Evolutionary conservation across 1,139 yeast genomes (phyloP).

Genomic region (Hemisphaericaspora subhashii): DNA sequence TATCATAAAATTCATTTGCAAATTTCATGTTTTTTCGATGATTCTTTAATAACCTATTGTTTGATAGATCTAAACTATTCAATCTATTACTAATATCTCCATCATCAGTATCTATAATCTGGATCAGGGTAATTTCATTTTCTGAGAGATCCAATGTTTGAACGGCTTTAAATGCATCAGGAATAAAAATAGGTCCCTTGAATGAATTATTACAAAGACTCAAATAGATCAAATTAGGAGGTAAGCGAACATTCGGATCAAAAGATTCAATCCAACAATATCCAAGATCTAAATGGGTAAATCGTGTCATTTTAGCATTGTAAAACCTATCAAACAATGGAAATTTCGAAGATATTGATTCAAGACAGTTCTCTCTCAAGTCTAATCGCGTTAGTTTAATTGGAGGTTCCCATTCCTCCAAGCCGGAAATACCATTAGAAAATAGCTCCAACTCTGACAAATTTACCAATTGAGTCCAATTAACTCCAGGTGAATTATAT

Average conservation of each 20-base stretch:
- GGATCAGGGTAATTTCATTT: slow-evolving; percentile 22
- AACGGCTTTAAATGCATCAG: slow-evolving; percentile 15
- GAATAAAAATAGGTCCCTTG: slow-evolving; percentile 11
- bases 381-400: slow-evolving; percentile 22
- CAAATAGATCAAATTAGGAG: slow-evolving; percentile 15
- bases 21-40: slow-evolving; percentile 10
- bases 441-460: slow-evolving; percentile 26
- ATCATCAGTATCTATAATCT: no score
- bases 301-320: slow-evolving; percentile 8
- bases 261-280: slow-evolving; percentile 19
- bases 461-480: slow-evolving; percentile 26
- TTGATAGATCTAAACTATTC: slow-evolving; percentile 19
- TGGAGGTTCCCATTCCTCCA: slow-evolving; percentile 29
- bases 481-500: slow-evolving; percentile 17
- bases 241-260: slow-evolving; percentile 17
- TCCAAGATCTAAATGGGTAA: slow-evolving; percentile 15
- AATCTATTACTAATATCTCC: no score
- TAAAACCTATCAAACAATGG: slow-evolving; percentile 14
- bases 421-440: slow-evolving; percentile 20
- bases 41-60: slow-evolving; percentile 19
- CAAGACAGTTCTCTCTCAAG: slow-evolving; percentile 22
- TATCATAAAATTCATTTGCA: slow-evolving; percentile 23
- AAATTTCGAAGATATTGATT: slow-evolving; percentile 7
- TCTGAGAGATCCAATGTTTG: slow-evolving; percentile 22
- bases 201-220: slow-evolving; percentile 15